These are phyloP conservation scores for Oxytropis ochrocephala DNA, from an alignment of 306 rosid species.

Conservation along the genomic window DNA sequence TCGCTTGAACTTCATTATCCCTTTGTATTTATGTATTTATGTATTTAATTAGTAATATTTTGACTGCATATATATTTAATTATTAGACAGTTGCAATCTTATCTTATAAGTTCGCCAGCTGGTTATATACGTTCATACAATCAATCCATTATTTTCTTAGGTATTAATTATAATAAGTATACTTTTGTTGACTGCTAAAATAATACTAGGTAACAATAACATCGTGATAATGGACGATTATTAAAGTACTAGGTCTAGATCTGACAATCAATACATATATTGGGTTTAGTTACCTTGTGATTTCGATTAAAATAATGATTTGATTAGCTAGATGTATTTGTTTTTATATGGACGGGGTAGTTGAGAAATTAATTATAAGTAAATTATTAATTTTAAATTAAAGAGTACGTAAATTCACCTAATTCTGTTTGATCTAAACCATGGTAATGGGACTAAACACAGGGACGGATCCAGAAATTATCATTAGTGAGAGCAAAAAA, in stretches of 20 bases:
- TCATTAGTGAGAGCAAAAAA: too few species aligned
- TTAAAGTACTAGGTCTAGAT: conserved; percentile 2
- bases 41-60: not conserved
- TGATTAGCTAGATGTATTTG: not conserved
- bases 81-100: conserved; percentile 2
- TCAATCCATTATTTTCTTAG: not conserved
- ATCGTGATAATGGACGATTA: conserved; percentile 3
- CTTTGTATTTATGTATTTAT: not conserved
- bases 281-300: not conserved
- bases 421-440: not conserved
- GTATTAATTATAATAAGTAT: not conserved
- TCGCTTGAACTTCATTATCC: conserved; percentile 13
- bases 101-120: conserved; percentile 24
- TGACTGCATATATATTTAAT: not conserved
- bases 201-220: not conserved
- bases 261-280: conserved; percentile 8
- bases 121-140: not conserved
- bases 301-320: conserved; percentile 3
- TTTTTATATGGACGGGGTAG: conserved; percentile 18
- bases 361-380: conserved; percentile 21
- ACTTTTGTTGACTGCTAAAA: not conserved
- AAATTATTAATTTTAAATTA: conserved; percentile 5
- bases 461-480: too few species aligned
- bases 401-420: not conserved
- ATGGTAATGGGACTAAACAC: too few species aligned